Evolutionary conservation across 306 rosid genomes (phyloP), one percentile per base, ranked within the genome.

Genomic region (Vigna nakashimae): DNA sequence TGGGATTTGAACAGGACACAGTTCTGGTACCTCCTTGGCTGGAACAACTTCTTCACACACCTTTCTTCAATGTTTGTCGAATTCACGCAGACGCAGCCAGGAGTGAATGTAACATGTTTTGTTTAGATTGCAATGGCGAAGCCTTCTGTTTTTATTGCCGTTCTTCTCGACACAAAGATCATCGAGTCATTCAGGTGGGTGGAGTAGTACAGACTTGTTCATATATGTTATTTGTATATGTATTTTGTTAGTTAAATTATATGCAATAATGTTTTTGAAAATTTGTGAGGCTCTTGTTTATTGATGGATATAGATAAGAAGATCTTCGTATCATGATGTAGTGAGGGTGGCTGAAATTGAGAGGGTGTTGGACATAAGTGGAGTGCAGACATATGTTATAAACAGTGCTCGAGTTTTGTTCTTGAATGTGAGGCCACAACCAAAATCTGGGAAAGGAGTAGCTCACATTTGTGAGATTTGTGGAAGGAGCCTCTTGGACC

Each of bases 141-240:
- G 92, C 98, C n/a, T 95, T 95, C 73, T 95, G 99, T 90, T 91
- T 92, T 51, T 95, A 92, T 50, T 95, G 99, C 81, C 96, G 97
- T 42, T 92, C 99, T 9, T 89, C 97, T 2, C 69, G 86, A 48
- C 99, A 95, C 91, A 89, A 90, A 64, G 97, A 91, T 53, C 99
- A 92, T 71, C 94, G 88, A 81, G 99, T 91, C 20, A 90, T 95
- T 87, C 98, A 95, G 94, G 97, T 1, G 1, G 58, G 26, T 63
- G 49, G 49, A 43, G 48, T 10, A 9, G 48, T 2, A 40, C 10
- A 38, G 2, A 0, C 46, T 42, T 7, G 46, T 42, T 42, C 3
- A 2, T 8, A 9, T 42, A 9, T 11, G 1, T 58, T 40, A 18
- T 18, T 18, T 18, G 20, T 18, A 18, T 18, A 18, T 18, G 20